Evolutionary conservation across 2,329 filamentous ascomycete species (phyloP), one percentile per base, ranked within the genome.

Genomic region (Fusarium chlamydosporum): DNA sequence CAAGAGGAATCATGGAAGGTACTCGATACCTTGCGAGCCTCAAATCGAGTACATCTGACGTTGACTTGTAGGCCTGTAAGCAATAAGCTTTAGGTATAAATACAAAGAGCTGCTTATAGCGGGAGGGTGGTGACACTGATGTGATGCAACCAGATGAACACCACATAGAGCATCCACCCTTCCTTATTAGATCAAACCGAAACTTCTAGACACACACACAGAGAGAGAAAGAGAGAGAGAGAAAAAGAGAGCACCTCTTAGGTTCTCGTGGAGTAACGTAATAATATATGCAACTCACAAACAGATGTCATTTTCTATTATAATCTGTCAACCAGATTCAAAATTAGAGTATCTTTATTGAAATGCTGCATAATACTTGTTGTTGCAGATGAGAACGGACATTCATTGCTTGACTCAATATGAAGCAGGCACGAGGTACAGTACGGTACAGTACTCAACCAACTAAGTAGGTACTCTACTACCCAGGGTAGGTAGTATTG

Each of bases 111-210:
- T 42, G 42, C 16, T 29, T 29, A 16, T 29, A n/a, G 6, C 27
- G 10, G 12, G 29, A 9, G 20, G 9, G 13, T 11, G 31, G 26
- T 16, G 18, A 56, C 37, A 51, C 26, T 29, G 34, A 50, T 50
- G 34, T 43, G 18, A 56, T 59, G 52, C 52, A 54, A 53, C 38
- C 57, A 33, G 23, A 34, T 47, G 35, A 67, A 70, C 61, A 68
- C 66, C 56, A 40, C 13, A 42, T 27, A 16, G 20, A 20, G 43
- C 35, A 55, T 41, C 47, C 34, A 37, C 31, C 31, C 23, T 67
- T 66, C 66, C 61, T 51, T 6, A 66, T 62, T 67, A 33, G 61
- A 48, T 38, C 50, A 23, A 40, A 46, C 48, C 37, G 46, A 56
- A 69, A 37, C 52, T 67, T 69, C 61, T 45, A 51, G 65, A 23